Percentiles rank a stretch among this genome's conserved stretches.
phyloP scores from a whole-genome alignment of 441 rosid species.

The Theobroma grandiflorum region DNA sequence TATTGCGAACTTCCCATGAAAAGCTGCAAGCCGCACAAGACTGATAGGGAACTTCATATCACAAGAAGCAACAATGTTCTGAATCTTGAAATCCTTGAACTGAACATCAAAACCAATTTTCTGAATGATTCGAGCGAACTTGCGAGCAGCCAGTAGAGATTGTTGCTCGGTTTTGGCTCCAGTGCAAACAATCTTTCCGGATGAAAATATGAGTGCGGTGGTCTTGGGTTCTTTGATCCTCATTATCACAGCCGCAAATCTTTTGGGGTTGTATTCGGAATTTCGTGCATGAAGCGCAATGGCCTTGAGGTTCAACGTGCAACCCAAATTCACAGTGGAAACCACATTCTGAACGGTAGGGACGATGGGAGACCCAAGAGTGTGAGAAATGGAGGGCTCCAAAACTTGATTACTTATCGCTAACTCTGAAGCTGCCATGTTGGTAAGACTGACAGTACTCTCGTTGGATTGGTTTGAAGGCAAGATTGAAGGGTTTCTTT shows the following conservation, averaged over 20 bases:
- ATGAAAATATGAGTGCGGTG: background rate
- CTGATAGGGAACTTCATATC: background rate
- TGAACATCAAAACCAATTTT: background rate
- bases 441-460: too few relatives aligned
- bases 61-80: background rate
- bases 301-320: background rate
- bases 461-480: too few relatives aligned
- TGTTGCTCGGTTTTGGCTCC: background rate
- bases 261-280: background rate
- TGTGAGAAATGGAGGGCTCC: too few relatives aligned
- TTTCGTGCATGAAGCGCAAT: background rate
- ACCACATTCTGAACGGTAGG: background rate
- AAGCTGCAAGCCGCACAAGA: background rate
- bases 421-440: conserved; percentile 43
- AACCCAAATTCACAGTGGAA: background rate
- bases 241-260: background rate
- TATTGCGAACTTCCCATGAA: background rate
- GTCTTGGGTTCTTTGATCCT: background rate
- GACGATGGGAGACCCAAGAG: too few relatives aligned
- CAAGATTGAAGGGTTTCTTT: too few relatives aligned
- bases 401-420: too few relatives aligned
- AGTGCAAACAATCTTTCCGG: background rate
- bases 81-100: background rate
- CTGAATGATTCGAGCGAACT: background rate
- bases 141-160: background rate